Base-by-base conservation (phyloP, 352 stramenopile species). In the Pythium pyrilobum region DNA sequence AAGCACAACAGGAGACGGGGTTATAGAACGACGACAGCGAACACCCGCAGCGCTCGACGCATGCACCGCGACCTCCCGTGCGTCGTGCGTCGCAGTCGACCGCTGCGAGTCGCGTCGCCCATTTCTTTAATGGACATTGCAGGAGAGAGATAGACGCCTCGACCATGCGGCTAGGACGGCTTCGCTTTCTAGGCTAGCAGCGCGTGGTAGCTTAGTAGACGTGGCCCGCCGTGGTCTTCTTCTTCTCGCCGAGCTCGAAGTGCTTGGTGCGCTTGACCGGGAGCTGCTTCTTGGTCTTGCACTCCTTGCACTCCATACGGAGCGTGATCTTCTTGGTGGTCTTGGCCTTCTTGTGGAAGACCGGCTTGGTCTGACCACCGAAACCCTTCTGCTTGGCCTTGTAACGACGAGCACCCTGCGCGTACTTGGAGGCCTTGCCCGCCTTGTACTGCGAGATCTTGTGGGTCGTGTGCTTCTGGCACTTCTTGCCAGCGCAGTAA, bases 341-440 rank as follows among this genome's bases (percentile, higher is more conserved):
- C 92, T 99, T 99, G 23, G 97, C 97, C 86, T 70, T 99, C 88
- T 99, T 99, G 94, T 99, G 97, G 84, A 99, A 99, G 45, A 99
- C 92, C 61, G 97, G 97, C 94, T 99, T 99, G 65, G 97, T 99
- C 85, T 99, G 97, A 81, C 97, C 97, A 92, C 97, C 97, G 77
- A 98, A 99, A 80, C 97, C 97, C 89, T 98, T 98, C 83, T 99
- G 97, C 91, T 99, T 99, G 55, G 92, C 87, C 69, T 98, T 92
- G 79, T 99, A 99, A 86, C 97, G 96, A 89, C 97, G 95, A 46
- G 77, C 70, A 62, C 81, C 93, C 81, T 99, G 97, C 48, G 97
- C 97, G 78, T 97, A 99, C 86, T 99, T 99, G 57, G 95, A 99
- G 32, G 97, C 97, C 85, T 99, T 99, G 62, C 97, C 97, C 50